Conservation (phyloP, 768 basidiomycete species). For the Cyclocybe aegerita region DNA sequence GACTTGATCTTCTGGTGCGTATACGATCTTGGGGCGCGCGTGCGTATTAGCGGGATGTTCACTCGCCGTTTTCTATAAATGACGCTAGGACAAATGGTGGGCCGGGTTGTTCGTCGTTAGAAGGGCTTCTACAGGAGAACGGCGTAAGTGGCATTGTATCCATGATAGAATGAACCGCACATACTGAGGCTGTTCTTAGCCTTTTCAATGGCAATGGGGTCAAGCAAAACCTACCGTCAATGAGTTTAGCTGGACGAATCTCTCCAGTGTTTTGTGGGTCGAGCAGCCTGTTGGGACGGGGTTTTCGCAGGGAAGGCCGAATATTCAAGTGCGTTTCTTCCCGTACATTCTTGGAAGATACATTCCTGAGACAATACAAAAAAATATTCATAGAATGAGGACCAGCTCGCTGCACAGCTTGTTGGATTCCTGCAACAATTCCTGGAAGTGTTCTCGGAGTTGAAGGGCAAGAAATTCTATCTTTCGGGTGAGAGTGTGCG, state of each 20-base stretch:
- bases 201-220: constrained; percentile 64
- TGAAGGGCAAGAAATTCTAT: constrained; percentile 73
- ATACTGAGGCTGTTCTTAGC: constrained; percentile 35
- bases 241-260: constrained; percentile 76
- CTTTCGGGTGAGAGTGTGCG: constrained; percentile 75
- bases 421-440: constrained; percentile 75
- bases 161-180: neutral
- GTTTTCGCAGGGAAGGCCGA: constrained; percentile 68
- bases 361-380: neutral
- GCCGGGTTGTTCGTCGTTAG: constrained; percentile 74
- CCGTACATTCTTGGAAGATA: neutral
- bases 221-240: constrained; percentile 64
- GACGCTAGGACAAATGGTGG: constrained; percentile 72
- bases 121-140: constrained; percentile 73
- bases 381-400: constrained; percentile 36
- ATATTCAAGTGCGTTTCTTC: constrained; percentile 47
- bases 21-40: neutral
- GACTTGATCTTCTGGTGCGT: constrained; percentile 74
- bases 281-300: constrained; percentile 84
- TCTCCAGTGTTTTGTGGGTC: constrained; percentile 72
- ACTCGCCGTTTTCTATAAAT: neutral
- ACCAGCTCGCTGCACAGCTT: constrained; percentile 46
- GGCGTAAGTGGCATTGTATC: constrained; percentile 44
- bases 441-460: constrained; percentile 68
- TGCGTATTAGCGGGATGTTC: constrained; percentile 1